Base-by-base conservation (phyloP, 2,329 filamentous ascomycete species). In the Fusarium buharicum region DNA sequence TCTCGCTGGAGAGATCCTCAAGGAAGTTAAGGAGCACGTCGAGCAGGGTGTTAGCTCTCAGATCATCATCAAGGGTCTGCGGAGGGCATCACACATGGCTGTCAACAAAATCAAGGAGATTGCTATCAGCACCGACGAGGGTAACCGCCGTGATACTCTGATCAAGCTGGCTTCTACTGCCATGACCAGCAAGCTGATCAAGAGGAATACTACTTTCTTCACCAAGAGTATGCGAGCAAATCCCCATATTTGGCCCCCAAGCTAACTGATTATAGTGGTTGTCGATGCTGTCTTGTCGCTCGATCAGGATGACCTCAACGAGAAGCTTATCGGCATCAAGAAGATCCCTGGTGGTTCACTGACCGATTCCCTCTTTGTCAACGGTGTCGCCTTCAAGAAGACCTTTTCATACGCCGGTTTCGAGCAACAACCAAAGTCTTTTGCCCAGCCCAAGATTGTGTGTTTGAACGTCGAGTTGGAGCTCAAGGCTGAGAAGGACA, bases 101-200 rank as follows among this genome's bases (percentile, higher is more conserved):
- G 92, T 98, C 76, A 98, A 98, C 84, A 98, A 97, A 84, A 90
- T 99, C 77, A 96, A 96, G 85, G 95, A 99, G 81, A 97, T 99
- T 76, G 90, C 93, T 43, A 87, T 98, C 68, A 88, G 88, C 79
- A 93, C 92, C 51, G 86, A 87, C 68, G 92, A 96, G 76, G 86
- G 84, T 57, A 94, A 91, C 79, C 90, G 90, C 79, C 87, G 91
- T 70, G 93, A 97, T 70, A 98, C 93, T 37, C 84, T 99, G 59
- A 80, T 83, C 76, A 96, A 97, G 80, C 83, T 99, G 70, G 95
- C 95, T 27, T 92, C 86, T 31, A 99, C 95, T 24, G 95, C 95
- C 70, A 99, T 99, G 95, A 98, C 93, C 78, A 97, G 93, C 86
- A 99, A 99, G 84, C 84, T 99, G 70, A 98, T 99, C 76, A 96